A percentile compares a stretch with the other conserved stretches of the same genome.
Conservation (phyloP, 2,329 filamentous ascomycete species). For the Botryotinia convoluta region DNA sequence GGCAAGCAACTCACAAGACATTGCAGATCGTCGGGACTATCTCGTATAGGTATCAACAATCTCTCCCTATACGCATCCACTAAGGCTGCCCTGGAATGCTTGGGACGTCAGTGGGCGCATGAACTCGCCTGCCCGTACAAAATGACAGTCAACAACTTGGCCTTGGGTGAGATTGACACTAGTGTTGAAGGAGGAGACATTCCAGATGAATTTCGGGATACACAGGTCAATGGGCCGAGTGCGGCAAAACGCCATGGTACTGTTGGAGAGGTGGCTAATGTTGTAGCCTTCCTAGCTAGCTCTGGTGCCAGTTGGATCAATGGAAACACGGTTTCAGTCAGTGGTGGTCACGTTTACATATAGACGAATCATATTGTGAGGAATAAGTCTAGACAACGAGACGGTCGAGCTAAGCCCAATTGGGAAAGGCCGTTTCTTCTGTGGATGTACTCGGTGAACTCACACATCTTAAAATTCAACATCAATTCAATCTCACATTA, state of each 20-base stretch:
- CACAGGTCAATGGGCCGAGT: not conserved
- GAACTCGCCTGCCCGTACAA: constrained; percentile 20
- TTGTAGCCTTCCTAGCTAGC: constrained; percentile 15
- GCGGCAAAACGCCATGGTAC: constrained; percentile 14
- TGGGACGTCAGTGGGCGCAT: constrained; percentile 56
- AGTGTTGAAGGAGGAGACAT: not conserved
- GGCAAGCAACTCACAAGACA: not conserved
- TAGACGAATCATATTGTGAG: not conserved
- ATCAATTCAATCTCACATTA: not conserved
- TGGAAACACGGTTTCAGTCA: constrained; percentile 14
- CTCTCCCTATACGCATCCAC: constrained; percentile 50
- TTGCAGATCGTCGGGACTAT: not conserved
- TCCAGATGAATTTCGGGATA: not conserved
- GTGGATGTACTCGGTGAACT: not conserved
- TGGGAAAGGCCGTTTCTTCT: not conserved
- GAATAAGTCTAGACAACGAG: not conserved
- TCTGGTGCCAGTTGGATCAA: constrained; percentile 20
- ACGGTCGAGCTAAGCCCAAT: not conserved
- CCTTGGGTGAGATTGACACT: not conserved
- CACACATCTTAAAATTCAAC: not conserved
- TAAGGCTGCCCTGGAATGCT: constrained; percentile 58
- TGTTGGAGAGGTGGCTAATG: constrained; percentile 14
- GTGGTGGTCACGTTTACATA: constrained; percentile 10
- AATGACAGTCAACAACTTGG: constrained; percentile 17
- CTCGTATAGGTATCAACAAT: not conserved